Evolutionary conservation across 306 rosid species (phyloP).

Genomic region (Arachis stenosperma): DNA sequence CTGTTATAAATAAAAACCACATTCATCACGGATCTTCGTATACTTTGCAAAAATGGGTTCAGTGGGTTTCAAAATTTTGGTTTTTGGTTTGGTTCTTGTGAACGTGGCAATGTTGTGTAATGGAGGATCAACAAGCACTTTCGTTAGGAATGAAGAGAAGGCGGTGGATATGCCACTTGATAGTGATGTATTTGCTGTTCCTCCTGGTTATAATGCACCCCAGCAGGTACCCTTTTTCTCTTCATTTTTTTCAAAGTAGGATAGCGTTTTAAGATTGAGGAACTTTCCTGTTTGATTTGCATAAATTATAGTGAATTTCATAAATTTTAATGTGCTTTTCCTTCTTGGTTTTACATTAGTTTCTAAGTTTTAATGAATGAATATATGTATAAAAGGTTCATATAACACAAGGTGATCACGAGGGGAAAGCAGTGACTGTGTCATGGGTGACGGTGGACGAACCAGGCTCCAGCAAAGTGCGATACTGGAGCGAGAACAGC

Average conservation of each 20-base stretch:
- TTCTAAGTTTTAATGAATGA: slow-evolving; percentile 16
- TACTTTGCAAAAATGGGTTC: slow-evolving; percentile 40
- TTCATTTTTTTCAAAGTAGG: not conserved
- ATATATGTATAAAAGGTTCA: slow-evolving; percentile 71
- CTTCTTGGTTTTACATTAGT: not conserved
- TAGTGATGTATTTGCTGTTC: slow-evolving; percentile 67
- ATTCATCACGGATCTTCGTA: not conserved
- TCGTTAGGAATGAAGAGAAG: slow-evolving; percentile 46
- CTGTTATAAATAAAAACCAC: too few species aligned
- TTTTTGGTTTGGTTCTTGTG: slow-evolving; percentile 31
- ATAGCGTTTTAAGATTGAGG: not conserved
- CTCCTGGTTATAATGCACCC: slow-evolving; percentile 77
- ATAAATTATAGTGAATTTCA: not conserved
- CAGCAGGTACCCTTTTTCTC: slow-evolving; percentile 68
- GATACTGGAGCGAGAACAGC: slow-evolving; percentile 69
- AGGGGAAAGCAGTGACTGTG: slow-evolving; percentile 74
- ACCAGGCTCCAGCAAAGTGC: slow-evolving; percentile 66
- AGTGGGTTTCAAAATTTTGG: slow-evolving; percentile 15
- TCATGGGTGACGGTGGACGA: slow-evolving; percentile 78
- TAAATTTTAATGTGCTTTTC: not conserved
- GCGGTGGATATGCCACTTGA: slow-evolving; percentile 52
- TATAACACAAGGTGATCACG: slow-evolving; percentile 84
- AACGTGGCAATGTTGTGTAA: slow-evolving; percentile 45
- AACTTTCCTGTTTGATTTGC: slow-evolving; percentile 13
- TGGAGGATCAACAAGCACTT: slow-evolving; percentile 62